Base-by-base conservation (phyloP, 2,329 filamentous ascomycete genomes). In the Claviceps fusiformis region DNA sequence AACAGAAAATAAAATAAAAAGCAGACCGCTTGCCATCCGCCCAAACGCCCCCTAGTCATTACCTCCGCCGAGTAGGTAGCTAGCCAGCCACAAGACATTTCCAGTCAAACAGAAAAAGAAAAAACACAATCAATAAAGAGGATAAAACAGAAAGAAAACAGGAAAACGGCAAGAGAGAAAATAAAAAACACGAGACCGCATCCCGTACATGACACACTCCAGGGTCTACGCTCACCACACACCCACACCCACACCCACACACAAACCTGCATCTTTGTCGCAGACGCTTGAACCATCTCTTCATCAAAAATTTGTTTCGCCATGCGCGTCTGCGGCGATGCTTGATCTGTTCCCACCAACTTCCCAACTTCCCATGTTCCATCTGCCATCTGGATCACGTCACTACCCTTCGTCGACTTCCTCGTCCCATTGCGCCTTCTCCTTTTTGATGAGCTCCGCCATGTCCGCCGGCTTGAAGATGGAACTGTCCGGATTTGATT, bases 351-450 rank as follows among this genome's bases (percentile, higher is more conserved):
- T 19, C 15, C 19, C 19, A 9, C 7, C 10, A 3, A 9, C 44
- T 13, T 45, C 19, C 44, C 5, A 5, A 24, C 11, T 24, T 13
- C 9, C 11, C 19, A 45, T 3, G 2, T 6, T n/a, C 41, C 41
- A 44, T 33, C 10, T 37, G 35, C 35, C 35, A 37, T 37, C 35
- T 37, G 35, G 35, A 5, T 13, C 5, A 19, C 29, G 9, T 8
- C 1, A 13, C 47, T 49, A 78, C 59, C 80, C 77, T 57, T 84
- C 87, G 59, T 90, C 86, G 58, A 83, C 83, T 62, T 88, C 88
- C 62, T 87, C 87, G 62, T 89, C 88, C 85, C 87, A 92, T 39
- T 82, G 80, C 66, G 93, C 87, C 65, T 86, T 79, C 70, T 95
- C 90, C 56, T 76, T 78, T 72, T 86, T 85, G 63, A 92, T 78